Evolutionary conservation across 1,139 yeast species (phyloP).

Genomic region (Torulaspora globosa): DNA sequence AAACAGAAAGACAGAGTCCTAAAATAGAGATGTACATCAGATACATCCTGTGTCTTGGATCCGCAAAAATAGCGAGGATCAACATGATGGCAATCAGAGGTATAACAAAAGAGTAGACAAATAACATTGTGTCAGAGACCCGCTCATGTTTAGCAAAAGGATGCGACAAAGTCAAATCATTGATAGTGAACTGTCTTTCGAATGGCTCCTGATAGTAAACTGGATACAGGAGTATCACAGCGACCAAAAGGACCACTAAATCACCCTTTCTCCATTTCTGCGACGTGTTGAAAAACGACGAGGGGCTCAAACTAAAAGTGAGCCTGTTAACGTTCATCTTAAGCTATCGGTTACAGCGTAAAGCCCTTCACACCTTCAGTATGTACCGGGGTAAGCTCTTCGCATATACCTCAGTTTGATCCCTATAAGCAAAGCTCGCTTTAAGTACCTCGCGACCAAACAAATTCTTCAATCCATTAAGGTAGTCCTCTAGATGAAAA

Average conservation of each 20-base stretch:
- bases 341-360: not conserved
- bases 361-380: not conserved
- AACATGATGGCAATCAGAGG: slow-evolving; percentile 42
- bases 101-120: slow-evolving; percentile 41
- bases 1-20: slow-evolving; percentile 51
- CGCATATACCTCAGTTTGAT: not conserved
- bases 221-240: slow-evolving; percentile 44
- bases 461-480: slow-evolving; percentile 1
- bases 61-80: slow-evolving; percentile 38
- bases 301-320: slow-evolving; percentile 3
- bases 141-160: slow-evolving; percentile 67
- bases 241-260: slow-evolving; percentile 42
- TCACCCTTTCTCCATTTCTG: slow-evolving; percentile 62
- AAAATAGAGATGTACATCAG: slow-evolving; percentile 49
- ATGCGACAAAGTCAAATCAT: slow-evolving; percentile 58
- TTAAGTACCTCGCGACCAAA: slow-evolving; percentile 9
- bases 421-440: slow-evolving; percentile 3
- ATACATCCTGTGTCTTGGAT: slow-evolving; percentile 43
- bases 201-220: slow-evolving; percentile 54
- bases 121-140: slow-evolving; percentile 44
- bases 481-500: not conserved
- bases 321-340: slow-evolving; percentile 8
- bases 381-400: not conserved
- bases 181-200: slow-evolving; percentile 62
- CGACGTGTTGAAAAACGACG: slow-evolving; percentile 8